These are phyloP conservation scores for Dalbergia oliveri DNA, from an alignment of 306 rosid species.

Conservation along the genomic window DNA sequence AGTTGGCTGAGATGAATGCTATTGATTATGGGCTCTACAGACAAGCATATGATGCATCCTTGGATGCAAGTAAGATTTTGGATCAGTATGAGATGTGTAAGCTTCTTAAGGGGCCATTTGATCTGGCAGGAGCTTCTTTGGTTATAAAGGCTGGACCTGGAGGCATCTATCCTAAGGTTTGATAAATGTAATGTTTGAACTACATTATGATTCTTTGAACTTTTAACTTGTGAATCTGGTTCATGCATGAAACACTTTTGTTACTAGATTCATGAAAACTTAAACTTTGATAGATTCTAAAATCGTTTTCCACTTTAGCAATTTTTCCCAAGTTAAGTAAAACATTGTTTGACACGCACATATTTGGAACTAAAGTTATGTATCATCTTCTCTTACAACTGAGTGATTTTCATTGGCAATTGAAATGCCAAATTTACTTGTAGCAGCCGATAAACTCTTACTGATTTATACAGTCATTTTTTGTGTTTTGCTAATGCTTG, in stretches of 20 bases:
- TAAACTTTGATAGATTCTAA: slow-evolving; percentile 22
- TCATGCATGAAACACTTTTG: slow-evolving; percentile 16
- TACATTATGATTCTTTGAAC: slow-evolving; percentile 30
- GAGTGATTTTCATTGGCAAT: slow-evolving; percentile 12
- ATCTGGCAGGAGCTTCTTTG: slow-evolving; percentile 81
- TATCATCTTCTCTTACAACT: neutral
- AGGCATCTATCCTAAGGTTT: slow-evolving; percentile 66
- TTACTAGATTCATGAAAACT: slow-evolving; percentile 1
- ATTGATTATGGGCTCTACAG: slow-evolving; percentile 75
- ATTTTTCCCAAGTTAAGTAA: slow-evolving; percentile 11
- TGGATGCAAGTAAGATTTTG: slow-evolving; percentile 71
- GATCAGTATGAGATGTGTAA: slow-evolving; percentile 79
- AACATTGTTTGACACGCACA: neutral
- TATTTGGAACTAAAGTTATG: slow-evolving; percentile 7
- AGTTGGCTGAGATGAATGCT: slow-evolving; percentile 75
- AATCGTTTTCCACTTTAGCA: slow-evolving; percentile 14
- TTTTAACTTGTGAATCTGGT: slow-evolving; percentile 20
- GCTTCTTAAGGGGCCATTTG: slow-evolving; percentile 83
- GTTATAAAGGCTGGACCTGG: slow-evolving; percentile 63
- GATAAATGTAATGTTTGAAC: slow-evolving; percentile 44
- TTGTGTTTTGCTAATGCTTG: neutral
- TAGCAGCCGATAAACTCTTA: neutral
- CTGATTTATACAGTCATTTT: neutral
- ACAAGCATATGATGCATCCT: slow-evolving; percentile 81
- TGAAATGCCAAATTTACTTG: neutral